Conservation (phyloP, 257 asterid genomes). For the Penstemon davidsonii region DNA sequence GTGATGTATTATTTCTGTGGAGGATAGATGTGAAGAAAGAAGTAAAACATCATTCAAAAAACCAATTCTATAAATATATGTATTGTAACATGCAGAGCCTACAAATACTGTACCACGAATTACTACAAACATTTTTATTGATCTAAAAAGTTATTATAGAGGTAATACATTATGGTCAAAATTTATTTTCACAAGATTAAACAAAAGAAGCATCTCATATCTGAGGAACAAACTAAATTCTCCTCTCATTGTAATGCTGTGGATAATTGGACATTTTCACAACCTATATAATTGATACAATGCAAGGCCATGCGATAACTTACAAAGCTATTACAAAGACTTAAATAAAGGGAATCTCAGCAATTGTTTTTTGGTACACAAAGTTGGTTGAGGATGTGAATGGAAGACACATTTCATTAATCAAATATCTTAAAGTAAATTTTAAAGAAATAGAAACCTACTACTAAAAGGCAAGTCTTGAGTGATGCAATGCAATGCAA, state of each 20-base stretch:
- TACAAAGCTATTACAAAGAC: neutral
- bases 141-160: neutral
- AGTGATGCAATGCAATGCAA: constrained; percentile 3
- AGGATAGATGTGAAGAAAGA: constrained; percentile 15
- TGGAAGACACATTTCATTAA: neutral
- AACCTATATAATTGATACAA: constrained; percentile 1
- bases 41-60: neutral
- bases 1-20: constrained; percentile 23
- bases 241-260: neutral
- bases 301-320: neutral
- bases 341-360: constrained; percentile 3
- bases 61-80: neutral
- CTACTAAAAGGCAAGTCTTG: constrained; percentile 6
- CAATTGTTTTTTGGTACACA: constrained; percentile 15
- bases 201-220: neutral
- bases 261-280: constrained; percentile 9
- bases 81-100: neutral
- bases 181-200: neutral
- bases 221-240: constrained; percentile 9
- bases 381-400: neutral
- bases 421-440: neutral
- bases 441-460: neutral
- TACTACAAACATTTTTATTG: neutral
- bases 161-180: neutral
- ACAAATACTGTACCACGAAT: constrained; percentile 16